Percentiles rank a stretch among this genome's conserved stretches.
Conservation (phyloP, 2,329 filamentous ascomycete genomes). For the Corynespora cassiicola region DNA sequence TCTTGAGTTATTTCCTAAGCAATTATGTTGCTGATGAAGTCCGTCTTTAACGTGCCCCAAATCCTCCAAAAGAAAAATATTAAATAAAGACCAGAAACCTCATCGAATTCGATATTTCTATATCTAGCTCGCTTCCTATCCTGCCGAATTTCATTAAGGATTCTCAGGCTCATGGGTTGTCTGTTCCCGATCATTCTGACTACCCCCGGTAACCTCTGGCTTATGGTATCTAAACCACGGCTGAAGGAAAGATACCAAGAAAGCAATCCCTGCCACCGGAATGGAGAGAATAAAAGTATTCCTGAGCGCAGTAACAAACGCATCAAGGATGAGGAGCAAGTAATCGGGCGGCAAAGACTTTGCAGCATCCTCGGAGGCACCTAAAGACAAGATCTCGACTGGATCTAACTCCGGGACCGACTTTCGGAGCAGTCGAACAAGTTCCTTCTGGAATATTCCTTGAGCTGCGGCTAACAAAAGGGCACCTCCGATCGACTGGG, state of each 20-base stretch:
- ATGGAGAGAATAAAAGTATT: not conserved
- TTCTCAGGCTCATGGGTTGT: no score
- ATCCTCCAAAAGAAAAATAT: no score
- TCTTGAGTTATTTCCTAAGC: no score
- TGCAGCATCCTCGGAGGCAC: not conserved
- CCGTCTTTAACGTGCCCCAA: no score
- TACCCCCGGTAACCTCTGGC: no score
- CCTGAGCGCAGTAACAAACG: not conserved
- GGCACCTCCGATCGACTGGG: not conserved
- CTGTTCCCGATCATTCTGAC: no score
- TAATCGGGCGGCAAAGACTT: not conserved
- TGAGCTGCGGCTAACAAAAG: not conserved
- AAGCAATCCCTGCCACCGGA: not conserved
- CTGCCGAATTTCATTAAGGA: no score
- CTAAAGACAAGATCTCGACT: not conserved
- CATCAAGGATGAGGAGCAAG: not conserved
- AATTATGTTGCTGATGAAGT: no score
- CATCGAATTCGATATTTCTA: no score
- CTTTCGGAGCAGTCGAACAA: not conserved
- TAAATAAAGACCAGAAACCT: no score
- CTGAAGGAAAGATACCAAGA: not conserved
- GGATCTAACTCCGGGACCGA: not conserved
- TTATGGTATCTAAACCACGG: slow-evolving; percentile 1
- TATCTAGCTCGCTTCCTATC: no score
- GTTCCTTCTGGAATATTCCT: not conserved